These are phyloP conservation scores for Hyaloscypha bicolor DNA, from an alignment of 495 filamentous ascomycete genomes.

Conservation along the genomic window DNA sequence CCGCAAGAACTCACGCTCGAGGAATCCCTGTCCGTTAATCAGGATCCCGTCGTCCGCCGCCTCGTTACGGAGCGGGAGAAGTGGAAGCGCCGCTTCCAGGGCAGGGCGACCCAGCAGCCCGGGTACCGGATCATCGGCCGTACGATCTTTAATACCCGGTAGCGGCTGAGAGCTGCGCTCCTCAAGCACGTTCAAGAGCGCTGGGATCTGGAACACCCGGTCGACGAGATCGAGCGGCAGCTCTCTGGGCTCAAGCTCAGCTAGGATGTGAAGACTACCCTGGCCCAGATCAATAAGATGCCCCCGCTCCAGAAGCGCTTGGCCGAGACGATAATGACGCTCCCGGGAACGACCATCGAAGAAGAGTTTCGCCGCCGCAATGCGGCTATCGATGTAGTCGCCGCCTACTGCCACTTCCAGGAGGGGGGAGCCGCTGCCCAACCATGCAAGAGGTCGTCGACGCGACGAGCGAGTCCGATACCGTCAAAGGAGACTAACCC, in stretches of 20 bases:
- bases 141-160: slow-evolving; percentile 31
- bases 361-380: slow-evolving; percentile 39
- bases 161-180: slow-evolving; percentile 33
- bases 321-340: slow-evolving; percentile 38
- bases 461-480: slow-evolving; percentile 19
- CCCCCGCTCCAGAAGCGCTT: slow-evolving; percentile 35
- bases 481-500: slow-evolving; percentile 25
- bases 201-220: slow-evolving; percentile 36
- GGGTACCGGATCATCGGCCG: slow-evolving; percentile 35
- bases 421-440: slow-evolving; percentile 35
- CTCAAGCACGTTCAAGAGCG: slow-evolving; percentile 34
- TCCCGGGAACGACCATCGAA: slow-evolving; percentile 37
- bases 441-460: slow-evolving; percentile 33
- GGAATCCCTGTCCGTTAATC: slow-evolving; percentile 35
- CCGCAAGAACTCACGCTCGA: slow-evolving; percentile 36
- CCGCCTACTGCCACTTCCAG: slow-evolving; percentile 39
- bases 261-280: slow-evolving; percentile 30
- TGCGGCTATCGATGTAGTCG: slow-evolving; percentile 39
- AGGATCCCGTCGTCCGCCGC: slow-evolving; percentile 31
- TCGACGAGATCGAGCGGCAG: slow-evolving; percentile 37
- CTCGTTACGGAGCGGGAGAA: slow-evolving; percentile 32
- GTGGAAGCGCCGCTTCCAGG: slow-evolving; percentile 29
- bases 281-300: slow-evolving; percentile 24
- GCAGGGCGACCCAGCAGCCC: slow-evolving; percentile 31
- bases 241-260: slow-evolving; percentile 32